These are phyloP conservation scores for Knoxia roxburghii DNA, from an alignment of 257 asterid species.

Conservation along the genomic window DNA sequence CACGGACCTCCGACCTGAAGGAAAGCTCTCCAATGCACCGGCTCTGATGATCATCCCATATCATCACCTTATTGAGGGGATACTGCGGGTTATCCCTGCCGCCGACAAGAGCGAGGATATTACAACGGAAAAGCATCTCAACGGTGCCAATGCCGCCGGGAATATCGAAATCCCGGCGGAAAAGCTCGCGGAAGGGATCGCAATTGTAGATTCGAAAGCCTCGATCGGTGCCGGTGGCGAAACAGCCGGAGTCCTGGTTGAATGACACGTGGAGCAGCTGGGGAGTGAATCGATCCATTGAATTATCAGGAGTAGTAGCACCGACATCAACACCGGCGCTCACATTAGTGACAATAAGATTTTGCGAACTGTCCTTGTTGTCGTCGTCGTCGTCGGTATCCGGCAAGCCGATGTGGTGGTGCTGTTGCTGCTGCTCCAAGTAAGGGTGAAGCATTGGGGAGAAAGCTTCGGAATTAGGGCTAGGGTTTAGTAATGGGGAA, in stretches of 20 bases:
- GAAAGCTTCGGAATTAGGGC: constrained; percentile 20
- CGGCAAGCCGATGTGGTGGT: constrained; percentile 8
- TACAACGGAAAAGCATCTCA: constrained; percentile 93
- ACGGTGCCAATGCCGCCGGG: constrained; percentile 85
- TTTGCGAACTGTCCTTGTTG: neutral
- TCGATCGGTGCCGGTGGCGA: constrained; percentile 72
- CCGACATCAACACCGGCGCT: neutral
- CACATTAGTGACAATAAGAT: neutral
- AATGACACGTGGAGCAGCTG: constrained; percentile 71
- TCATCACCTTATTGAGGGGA: constrained; percentile 86
- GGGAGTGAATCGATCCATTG: constrained; percentile 19
- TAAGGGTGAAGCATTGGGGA: constrained; percentile 30
- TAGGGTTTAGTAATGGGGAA: constrained; percentile 11
- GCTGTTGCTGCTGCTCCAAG: constrained; percentile 23
- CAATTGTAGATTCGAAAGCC: constrained; percentile 86
- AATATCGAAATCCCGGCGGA: constrained; percentile 70
- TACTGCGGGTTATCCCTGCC: constrained; percentile 81
- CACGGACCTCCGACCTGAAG: constrained; percentile 81
- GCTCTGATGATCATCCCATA: constrained; percentile 90
- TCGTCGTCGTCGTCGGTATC: constrained; percentile 8
- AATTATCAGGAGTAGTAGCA: neutral
- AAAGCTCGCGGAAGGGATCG: constrained; percentile 85
- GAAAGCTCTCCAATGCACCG: constrained; percentile 81
- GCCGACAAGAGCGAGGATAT: constrained; percentile 77
- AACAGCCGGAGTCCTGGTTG: constrained; percentile 87